Evolutionary conservation across 2,329 filamentous ascomycete species (phyloP), one percentile per base, ranked within the genome.

Genomic region (Mycocentrospora acerina): DNA sequence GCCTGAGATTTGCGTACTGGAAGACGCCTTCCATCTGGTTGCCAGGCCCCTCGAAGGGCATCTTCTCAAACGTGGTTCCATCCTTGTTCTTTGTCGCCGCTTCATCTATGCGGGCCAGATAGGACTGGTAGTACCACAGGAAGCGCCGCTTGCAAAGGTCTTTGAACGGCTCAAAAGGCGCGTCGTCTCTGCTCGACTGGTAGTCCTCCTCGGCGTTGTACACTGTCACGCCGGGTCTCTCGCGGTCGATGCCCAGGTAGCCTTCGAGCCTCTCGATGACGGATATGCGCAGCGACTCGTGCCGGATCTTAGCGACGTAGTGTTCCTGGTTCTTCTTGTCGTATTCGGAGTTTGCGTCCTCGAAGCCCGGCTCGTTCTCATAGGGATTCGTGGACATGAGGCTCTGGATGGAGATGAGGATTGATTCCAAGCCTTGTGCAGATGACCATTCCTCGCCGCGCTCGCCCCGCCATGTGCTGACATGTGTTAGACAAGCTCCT

Each of bases 381-480:
- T 95, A 97, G 0, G 91, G 93, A 55, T 96, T 95, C 18, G 81
- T 72, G 1, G 90, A 95, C 85, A 98, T 90, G 29, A 98, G 75
- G 65, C 90, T 96, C 68, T 98, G 93, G 40, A 98, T 96, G 4
- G 91, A 97, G 36, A 97, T 81, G 32, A 98, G 70, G 32, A 97
- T 88, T 1, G 91, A 97, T 66, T 97, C 93, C 1, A 98, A 75
- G 6, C 93, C 91, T 66, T 97, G 93, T 1, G 91, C 93, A 12
- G 90, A 90, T 12, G 90, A 96, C 93, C 93, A 98, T 65, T 96
- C 84, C 67, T 97, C 93, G 38, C 90, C 89, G 12, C 82, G 79
- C 60, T 95, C 86, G 18, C 90, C 90, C 33, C 86, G 80, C 93
- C 93, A 98, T 63, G 93, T 98, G 41, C 90, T 94, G 25, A 55